Evolutionary conservation across 2,329 filamentous ascomycete species (phyloP).

Genomic region (Cercospora janseana): DNA sequence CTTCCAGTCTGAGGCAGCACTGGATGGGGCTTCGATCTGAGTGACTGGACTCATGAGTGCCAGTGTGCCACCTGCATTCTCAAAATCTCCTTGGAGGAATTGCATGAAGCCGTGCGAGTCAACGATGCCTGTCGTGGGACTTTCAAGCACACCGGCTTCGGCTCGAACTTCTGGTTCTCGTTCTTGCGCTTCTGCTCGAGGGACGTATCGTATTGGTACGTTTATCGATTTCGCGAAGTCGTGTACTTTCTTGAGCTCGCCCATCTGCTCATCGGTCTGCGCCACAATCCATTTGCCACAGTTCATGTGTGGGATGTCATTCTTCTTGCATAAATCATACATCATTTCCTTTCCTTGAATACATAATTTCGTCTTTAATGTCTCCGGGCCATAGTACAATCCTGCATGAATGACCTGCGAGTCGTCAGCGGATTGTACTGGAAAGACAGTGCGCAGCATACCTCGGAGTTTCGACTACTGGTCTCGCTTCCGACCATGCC

Average conservation of each 20-base stretch:
- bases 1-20: constrained; percentile 65
- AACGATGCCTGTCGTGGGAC: constrained; percentile 81
- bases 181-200: constrained; percentile 57
- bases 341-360: constrained; percentile 71
- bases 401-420: constrained; percentile 84
- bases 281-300: constrained; percentile 95
- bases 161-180: constrained; percentile 76
- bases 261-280: constrained; percentile 69
- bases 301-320: constrained; percentile 68
- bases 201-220: constrained; percentile 72
- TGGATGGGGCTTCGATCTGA: constrained; percentile 50
- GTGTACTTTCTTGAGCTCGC: constrained; percentile 59
- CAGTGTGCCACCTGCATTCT: constrained; percentile 71
- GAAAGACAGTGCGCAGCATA: constrained; percentile 32
- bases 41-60: constrained; percentile 68
- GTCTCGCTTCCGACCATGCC: constrained; percentile 76
- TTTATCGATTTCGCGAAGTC: constrained; percentile 53
- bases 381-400: constrained; percentile 76
- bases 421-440: background rate
- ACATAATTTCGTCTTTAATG: constrained; percentile 82
- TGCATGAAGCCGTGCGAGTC: constrained; percentile 85
- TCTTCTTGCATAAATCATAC: constrained; percentile 70
- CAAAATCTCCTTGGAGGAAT: constrained; percentile 71
- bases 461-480: constrained; percentile 84
- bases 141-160: constrained; percentile 72